These are phyloP conservation scores for Gaillardinia entomophila DNA, from an alignment of 805 yeast genomes.

Conservation along the genomic window DNA sequence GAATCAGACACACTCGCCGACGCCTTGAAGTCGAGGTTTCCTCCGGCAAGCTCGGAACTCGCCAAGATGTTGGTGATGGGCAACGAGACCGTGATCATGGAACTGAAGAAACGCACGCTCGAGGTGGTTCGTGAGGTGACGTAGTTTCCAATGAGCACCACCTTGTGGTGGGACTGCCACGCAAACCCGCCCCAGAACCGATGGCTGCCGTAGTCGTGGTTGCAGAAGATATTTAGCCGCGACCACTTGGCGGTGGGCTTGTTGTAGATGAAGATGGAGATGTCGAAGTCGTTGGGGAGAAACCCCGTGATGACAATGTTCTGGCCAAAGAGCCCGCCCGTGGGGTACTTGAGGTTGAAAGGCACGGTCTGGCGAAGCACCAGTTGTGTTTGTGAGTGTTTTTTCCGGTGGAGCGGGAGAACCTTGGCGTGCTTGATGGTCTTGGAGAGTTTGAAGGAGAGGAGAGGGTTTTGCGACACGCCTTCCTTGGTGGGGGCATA, in stretches of 20 bases:
- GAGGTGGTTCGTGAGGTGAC: conserved; percentile 42
- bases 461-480: conserved; percentile 21
- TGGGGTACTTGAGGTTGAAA: conserved; percentile 45
- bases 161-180: conserved; percentile 77
- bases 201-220: conserved; percentile 49
- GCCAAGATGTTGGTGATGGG: conserved; percentile 49
- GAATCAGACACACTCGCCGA: neutral
- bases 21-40: conserved; percentile 2
- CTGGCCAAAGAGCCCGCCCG: conserved; percentile 62
- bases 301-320: conserved; percentile 60
- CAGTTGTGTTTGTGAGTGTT: conserved; percentile 16
- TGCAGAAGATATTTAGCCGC: conserved; percentile 47
- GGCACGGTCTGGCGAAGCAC: conserved; percentile 32
- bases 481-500: conserved; percentile 24
- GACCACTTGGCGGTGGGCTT: conserved; percentile 60
- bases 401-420: conserved; percentile 25
- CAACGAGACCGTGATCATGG: conserved; percentile 45
- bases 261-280: conserved; percentile 46
- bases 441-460: conserved; percentile 30
- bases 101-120: conserved; percentile 42
- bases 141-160: conserved; percentile 52
- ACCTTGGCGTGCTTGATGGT: conserved; percentile 24
- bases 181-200: conserved; percentile 63
- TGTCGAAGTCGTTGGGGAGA: conserved; percentile 40
- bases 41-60: conserved; percentile 35